Evolutionary conservation across 1,284 basidiomycete genomes (phyloP), one percentile per base, ranked within the genome.

Genomic region (Tylopilus sp.): DNA sequence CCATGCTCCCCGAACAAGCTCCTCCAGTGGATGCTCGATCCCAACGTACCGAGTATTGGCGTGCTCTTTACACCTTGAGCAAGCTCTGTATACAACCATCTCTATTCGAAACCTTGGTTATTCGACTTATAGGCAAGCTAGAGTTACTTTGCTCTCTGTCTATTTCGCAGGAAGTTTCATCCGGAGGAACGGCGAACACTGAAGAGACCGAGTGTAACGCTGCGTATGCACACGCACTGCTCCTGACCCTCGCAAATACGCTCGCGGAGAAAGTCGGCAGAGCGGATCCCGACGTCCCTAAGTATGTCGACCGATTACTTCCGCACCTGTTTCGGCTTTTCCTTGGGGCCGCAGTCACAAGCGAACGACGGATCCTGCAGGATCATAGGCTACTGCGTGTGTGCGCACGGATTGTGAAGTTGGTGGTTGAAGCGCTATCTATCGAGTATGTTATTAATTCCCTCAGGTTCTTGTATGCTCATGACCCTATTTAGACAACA

Each of bases 21-120:
- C 88, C 88, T 0, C 41, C 70, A 0, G 71, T 78, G 10, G 74
- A 80, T 8, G 83, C 80, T n/a, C 69, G 73, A 2, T 56, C 64
- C 0, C 79, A 81, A 29, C 81, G 88, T 30, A 72, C 77, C 14
- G 76, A 76, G 44, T 88, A 82, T 63, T 86, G 89, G 71, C 77
- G 77, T 17, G 81, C 81, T 14, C 80, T 99, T 29, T 73, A 77
- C 2, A 81, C 86, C 4, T 77, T 99, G 24, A 78, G 82, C 35
- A 78, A 76, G 11, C 77, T 99, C 12, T 95, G 92, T 64, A 67
- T 80, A 3, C 81, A 86, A 40, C 77, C 88, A 0, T 77, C 82
- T 20, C 76, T 98, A 24, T 98, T 96, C 68, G 91, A 93, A 64
- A 85, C 78, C 7, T 77, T 98, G 28, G 82, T 92, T 35, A 79